A percentile compares a stretch with the other conserved stretches of the same genome.
Evolutionary conservation across 805 yeast species (phyloP).

Genomic region (Starmerella apis): DNA sequence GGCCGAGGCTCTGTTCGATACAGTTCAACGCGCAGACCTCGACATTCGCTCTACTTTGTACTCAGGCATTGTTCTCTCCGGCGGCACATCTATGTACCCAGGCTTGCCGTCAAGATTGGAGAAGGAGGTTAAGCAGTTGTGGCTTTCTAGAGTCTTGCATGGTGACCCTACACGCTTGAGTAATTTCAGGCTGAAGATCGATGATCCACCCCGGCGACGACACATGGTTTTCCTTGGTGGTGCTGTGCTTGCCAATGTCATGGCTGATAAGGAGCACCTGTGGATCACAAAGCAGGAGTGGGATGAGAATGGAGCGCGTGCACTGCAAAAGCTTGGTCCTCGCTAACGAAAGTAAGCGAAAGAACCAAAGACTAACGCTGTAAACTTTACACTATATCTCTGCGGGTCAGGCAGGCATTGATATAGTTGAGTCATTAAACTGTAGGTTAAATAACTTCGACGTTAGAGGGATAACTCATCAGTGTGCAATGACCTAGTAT

Average conservation of each 20-base stretch:
- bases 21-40: slow-evolving; percentile 88
- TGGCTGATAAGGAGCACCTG: slow-evolving; percentile 98
- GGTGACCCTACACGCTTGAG: slow-evolving; percentile 72
- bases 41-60: slow-evolving; percentile 82
- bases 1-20: slow-evolving; percentile 84
- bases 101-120: slow-evolving; percentile 93
- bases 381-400: background rate
- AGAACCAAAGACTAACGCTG: background rate
- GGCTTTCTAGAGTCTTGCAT: slow-evolving; percentile 80
- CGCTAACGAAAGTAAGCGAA: slow-evolving; percentile 40
- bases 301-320: slow-evolving; percentile 91
- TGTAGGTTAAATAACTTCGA: too few relatives aligned
- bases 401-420: background rate
- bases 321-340: slow-evolving; percentile 82
- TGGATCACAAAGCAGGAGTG: slow-evolving; percentile 95
- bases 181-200: slow-evolving; percentile 91
- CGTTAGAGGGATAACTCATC: too few relatives aligned
- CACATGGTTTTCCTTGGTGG: slow-evolving; percentile 99
- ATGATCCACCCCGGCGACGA: slow-evolving; percentile 97
- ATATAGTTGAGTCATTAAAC: too few relatives aligned
- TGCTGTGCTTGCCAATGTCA: slow-evolving; percentile 91
- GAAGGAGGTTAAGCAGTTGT: slow-evolving; percentile 89
- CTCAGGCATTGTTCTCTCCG: slow-evolving; percentile 87
- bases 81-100: slow-evolving; percentile 98
- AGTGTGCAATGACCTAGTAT: too few relatives aligned